Evolutionary conservation across 1,139 yeast species (phyloP).

Genomic region (Oligophagozyma castellii): DNA sequence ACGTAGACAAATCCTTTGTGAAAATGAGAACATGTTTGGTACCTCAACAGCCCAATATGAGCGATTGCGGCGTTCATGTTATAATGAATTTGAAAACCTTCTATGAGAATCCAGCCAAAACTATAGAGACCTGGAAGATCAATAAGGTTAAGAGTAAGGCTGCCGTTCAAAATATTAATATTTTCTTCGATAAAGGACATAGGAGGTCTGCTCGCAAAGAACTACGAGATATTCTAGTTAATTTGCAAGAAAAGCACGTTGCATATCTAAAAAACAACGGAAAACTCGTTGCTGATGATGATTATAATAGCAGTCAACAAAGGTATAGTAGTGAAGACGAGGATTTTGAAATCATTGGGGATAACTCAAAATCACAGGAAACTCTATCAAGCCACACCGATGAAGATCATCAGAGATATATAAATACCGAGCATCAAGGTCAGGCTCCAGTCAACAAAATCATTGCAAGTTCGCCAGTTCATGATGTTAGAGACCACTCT

Average conservation of each 20-base stretch:
- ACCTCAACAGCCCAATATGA: conserved; percentile 77
- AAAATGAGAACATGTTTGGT: conserved; percentile 40
- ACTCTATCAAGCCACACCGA: no score
- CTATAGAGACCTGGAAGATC: conserved; percentile 40
- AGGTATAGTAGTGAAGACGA: conserved; percentile 16
- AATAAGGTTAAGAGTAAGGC: conserved; percentile 15
- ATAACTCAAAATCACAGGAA: conserved; percentile 1
- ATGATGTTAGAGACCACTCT: no score
- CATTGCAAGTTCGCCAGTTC: no score
- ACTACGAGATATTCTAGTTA: conserved; percentile 25
- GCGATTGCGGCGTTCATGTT: conserved; percentile 93
- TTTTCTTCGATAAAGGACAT: conserved; percentile 26
- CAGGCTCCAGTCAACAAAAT: no score
- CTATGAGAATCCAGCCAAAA: conserved; percentile 35
- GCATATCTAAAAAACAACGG: conserved; percentile 10
- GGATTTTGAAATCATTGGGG: conserved; percentile 22
- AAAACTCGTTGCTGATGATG: conserved; percentile 4
- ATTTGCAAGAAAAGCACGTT: conserved; percentile 30
- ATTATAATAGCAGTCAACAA: conserved; percentile 12
- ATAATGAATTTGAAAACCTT: conserved; percentile 65
- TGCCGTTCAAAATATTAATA: conserved; percentile 11
- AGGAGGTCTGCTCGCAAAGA: conserved; percentile 27
- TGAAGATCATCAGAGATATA: no score
- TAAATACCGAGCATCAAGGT: no score
- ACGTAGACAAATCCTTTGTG: conserved; percentile 32